phyloP scores from a whole-genome alignment of 2,329 filamentous ascomycete genomes.

The Ophiostoma montium region DNA sequence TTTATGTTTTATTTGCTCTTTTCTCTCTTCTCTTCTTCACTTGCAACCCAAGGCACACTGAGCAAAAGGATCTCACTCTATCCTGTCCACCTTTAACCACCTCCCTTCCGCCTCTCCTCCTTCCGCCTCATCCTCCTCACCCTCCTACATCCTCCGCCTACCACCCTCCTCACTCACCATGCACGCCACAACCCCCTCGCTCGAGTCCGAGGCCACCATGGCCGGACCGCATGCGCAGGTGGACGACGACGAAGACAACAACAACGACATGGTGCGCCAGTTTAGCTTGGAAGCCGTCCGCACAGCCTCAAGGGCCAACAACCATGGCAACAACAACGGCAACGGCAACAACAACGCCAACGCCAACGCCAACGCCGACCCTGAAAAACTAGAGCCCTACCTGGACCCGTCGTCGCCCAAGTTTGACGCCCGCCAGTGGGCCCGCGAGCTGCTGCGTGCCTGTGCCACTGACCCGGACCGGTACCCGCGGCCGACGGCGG shows the following conservation, averaged over 20 bases:
- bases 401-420: conserved; percentile 30
- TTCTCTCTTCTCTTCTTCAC: no score
- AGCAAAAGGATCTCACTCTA: no score
- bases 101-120: no score
- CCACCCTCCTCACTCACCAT: not conserved
- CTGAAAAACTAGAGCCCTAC: conserved; percentile 10
- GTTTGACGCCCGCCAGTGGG: conserved; percentile 32
- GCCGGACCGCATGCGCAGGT: not conserved
- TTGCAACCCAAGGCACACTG: no score
- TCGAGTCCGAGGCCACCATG: conserved; percentile 1
- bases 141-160: no score
- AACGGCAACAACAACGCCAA: no score
- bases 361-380: not conserved
- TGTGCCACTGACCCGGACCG: conserved; percentile 20
- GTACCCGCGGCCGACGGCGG: conserved; percentile 27
- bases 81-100: no score
- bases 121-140: no score
- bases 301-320: conserved; percentile 3
- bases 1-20: no score
- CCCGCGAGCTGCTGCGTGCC: conserved; percentile 29
- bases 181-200: not conserved
- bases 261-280: conserved; percentile 3
- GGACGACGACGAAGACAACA: not conserved
- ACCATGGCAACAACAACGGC: not conserved
- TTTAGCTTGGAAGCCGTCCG: conserved; percentile 13